phyloP scores from a whole-genome alignment of 495 filamentous ascomycete species.

The Talaromyces liani region DNA sequence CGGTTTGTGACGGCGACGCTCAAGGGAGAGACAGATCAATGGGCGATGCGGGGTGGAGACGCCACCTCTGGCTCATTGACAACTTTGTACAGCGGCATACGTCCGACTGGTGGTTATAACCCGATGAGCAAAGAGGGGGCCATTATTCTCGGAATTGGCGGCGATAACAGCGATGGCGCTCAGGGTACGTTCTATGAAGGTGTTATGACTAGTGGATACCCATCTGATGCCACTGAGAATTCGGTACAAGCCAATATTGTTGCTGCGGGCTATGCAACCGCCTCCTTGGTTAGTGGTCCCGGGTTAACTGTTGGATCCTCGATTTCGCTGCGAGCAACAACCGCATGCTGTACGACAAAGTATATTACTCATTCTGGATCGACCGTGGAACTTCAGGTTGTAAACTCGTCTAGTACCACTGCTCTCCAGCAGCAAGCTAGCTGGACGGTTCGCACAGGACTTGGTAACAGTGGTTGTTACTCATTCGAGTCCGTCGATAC shows the following conservation, averaged over 20 bases:
- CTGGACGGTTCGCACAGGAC: conserved; percentile 46
- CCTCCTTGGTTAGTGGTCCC: conserved; percentile 39
- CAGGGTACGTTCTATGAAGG: conserved; percentile 58
- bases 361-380: conserved; percentile 44
- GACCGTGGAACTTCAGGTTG: conserved; percentile 41
- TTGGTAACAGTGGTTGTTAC: conserved; percentile 43
- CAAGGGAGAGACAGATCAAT: conserved; percentile 43
- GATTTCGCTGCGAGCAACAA: conserved; percentile 45
- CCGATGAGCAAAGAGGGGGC: conserved; percentile 54
- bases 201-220: conserved; percentile 52
- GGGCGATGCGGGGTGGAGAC: conserved; percentile 48
- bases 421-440: conserved; percentile 41
- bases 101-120: conserved; percentile 46
- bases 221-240: conserved; percentile 46
- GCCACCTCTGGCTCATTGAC: conserved; percentile 44
- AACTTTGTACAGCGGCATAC: conserved; percentile 45
- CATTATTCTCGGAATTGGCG: conserved; percentile 52
- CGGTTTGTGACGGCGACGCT: conserved; percentile 46
- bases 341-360: conserved; percentile 39
- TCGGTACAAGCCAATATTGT: conserved; percentile 52
- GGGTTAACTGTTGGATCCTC: conserved; percentile 33
- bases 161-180: conserved; percentile 45
- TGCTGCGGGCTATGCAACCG: conserved; percentile 44
- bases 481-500: conserved; percentile 51
- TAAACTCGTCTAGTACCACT: conserved; percentile 39